These are phyloP conservation scores for Ceratobasidium sp. DNA, from an alignment of 1,284 basidiomycete genomes.

Conservation along the genomic window DNA sequence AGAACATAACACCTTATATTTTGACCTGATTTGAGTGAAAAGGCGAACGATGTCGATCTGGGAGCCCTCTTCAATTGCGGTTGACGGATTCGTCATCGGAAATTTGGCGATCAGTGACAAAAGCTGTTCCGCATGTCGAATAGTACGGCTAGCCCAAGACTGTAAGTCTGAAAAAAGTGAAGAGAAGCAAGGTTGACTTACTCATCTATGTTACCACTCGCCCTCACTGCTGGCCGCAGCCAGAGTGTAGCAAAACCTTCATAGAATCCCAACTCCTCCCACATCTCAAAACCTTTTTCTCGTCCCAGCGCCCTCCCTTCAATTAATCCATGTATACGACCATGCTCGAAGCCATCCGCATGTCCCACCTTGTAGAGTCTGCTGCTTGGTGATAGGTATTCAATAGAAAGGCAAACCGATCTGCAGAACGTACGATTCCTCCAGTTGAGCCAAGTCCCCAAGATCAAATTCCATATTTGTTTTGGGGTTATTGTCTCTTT, in stretches of 20 bases:
- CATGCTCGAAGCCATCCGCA: constrained; percentile 83
- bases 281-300: constrained; percentile 94
- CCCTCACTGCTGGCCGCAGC: constrained; percentile 55
- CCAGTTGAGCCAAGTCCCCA: constrained; percentile 75
- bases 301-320: constrained; percentile 92
- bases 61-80: constrained; percentile 56
- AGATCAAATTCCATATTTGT: constrained; percentile 64
- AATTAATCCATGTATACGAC: constrained; percentile 88
- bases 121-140: constrained; percentile 75
- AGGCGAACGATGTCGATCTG: constrained; percentile 81
- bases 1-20: constrained; percentile 89
- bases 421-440: constrained; percentile 69
- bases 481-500: neutral
- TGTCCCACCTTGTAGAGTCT: constrained; percentile 88
- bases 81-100: constrained; percentile 79
- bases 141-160: constrained; percentile 64
- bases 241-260: constrained; percentile 85
- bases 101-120: constrained; percentile 81
- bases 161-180: constrained; percentile 3
- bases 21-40: constrained; percentile 84
- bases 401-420: constrained; percentile 16
- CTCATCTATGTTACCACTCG: constrained; percentile 46
- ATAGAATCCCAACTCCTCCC: constrained; percentile 96
- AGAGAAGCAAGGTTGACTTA: constrained; percentile 39
- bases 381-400: neutral